These are phyloP conservation scores for Oidium heveae DNA, from an alignment of 2,329 filamentous ascomycete species.

Conservation along the genomic window DNA sequence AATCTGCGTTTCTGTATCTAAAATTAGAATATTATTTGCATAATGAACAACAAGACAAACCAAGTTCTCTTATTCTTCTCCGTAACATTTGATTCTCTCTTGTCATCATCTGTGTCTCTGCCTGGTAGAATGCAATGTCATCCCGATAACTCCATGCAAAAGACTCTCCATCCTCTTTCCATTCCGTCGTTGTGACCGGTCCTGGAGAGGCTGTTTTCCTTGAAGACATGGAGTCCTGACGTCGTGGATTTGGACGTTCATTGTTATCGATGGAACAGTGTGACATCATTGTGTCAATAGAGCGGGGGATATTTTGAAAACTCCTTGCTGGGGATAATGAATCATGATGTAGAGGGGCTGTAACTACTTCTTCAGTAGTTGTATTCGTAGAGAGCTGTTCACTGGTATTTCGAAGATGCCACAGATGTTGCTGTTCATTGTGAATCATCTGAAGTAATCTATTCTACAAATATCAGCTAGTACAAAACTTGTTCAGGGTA, in stretches of 20 bases:
- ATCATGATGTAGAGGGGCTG: constrained; percentile 21
- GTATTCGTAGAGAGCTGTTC: constrained; percentile 16
- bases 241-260: constrained; percentile 25
- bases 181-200: constrained; percentile 31
- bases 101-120: constrained; percentile 53
- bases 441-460: constrained; percentile 55
- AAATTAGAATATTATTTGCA: not conserved
- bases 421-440: constrained; percentile 45
- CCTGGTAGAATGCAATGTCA: constrained; percentile 58
- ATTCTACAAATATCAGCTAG: constrained; percentile 23
- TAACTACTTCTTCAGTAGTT: constrained; percentile 16
- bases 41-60: constrained; percentile 18
- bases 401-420: constrained; percentile 25
- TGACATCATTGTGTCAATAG: constrained; percentile 18
- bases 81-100: constrained; percentile 68
- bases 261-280: constrained; percentile 31
- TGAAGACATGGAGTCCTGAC: constrained; percentile 31
- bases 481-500: not conserved
- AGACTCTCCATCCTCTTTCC: constrained; percentile 29
- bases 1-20: too few species aligned
- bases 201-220: constrained; percentile 29
- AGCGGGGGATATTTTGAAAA: constrained; percentile 23
- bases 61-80: constrained; percentile 46
- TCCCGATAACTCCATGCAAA: constrained; percentile 40
- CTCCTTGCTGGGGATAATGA: constrained; percentile 17